Evolutionary conservation across 2,329 filamentous ascomycete genomes (phyloP).

Genomic region (Xylariaceae sp.): DNA sequence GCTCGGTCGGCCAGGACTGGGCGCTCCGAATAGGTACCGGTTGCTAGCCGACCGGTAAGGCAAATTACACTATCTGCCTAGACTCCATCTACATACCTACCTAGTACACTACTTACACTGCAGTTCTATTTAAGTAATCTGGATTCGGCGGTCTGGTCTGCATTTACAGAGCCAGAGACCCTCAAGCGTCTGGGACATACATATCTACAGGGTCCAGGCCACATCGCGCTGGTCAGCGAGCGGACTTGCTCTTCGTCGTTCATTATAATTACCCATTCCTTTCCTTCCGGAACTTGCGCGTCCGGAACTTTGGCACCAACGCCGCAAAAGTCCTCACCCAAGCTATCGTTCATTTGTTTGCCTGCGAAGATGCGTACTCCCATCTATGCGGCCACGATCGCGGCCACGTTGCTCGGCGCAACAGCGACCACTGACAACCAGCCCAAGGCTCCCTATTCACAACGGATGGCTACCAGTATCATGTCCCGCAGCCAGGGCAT

Average conservation of each 20-base stretch:
- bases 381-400: conserved; percentile 13
- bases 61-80: too few relatives aligned
- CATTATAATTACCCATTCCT: not conserved
- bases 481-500: conserved; percentile 32
- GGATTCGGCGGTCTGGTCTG: too few relatives aligned
- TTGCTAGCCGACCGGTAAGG: too few relatives aligned
- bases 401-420: conserved; percentile 14
- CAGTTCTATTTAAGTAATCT: too few relatives aligned
- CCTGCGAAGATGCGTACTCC: conserved; percentile 18
- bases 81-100: too few relatives aligned
- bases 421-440: not conserved
- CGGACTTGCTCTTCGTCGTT: not conserved
- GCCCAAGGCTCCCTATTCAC: conserved; percentile 16
- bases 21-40: too few relatives aligned
- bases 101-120: too few relatives aligned
- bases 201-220: not conserved
- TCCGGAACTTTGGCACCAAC: not conserved
- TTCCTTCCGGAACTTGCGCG: not conserved
- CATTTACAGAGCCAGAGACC: too few relatives aligned
- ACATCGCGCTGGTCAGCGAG: not conserved
- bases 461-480: conserved; percentile 31
- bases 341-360: not conserved
- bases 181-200: too few relatives aligned
- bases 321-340: not conserved
- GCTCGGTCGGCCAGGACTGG: too few relatives aligned